These are phyloP conservation scores for Alternaria triticina DNA, from an alignment of 2,329 filamentous ascomycete genomes.

Conservation along the genomic window DNA sequence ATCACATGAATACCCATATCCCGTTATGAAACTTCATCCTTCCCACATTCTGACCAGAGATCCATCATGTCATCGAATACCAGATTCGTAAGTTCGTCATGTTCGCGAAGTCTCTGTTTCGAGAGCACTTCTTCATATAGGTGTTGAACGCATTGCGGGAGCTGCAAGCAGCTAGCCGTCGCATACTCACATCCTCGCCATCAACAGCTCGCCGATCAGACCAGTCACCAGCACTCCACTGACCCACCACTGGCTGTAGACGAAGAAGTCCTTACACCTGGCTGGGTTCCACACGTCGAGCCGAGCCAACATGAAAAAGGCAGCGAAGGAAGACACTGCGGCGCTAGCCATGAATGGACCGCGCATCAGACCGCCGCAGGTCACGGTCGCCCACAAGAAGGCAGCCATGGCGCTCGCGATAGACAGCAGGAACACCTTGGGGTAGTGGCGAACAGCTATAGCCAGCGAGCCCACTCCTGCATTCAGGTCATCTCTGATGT, in stretches of 20 bases:
- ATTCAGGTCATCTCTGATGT: slow-evolving; percentile 45
- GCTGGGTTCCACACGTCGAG: slow-evolving; percentile 1
- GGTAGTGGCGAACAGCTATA: slow-evolving; percentile 19
- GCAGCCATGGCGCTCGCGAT: slow-evolving; percentile 6
- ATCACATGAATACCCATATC: neutral
- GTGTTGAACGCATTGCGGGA: neutral
- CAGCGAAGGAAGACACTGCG: neutral
- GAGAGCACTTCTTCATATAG: neutral
- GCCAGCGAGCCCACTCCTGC: slow-evolving; percentile 35
- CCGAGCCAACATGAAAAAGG: neutral
- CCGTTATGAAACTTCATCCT: neutral
- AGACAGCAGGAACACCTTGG: slow-evolving; percentile 3
- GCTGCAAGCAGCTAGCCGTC: neutral
- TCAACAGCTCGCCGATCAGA: slow-evolving; percentile 1
- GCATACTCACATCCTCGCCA: neutral
- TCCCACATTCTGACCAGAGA: neutral
- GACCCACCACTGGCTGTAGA: slow-evolving; percentile 7
- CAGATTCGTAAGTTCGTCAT: neutral
- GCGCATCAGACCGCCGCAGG: neutral
- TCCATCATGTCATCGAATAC: neutral
- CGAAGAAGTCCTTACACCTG: slow-evolving; percentile 3
- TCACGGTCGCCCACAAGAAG: slow-evolving; percentile 5
- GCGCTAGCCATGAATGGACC: neutral
- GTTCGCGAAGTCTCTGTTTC: neutral
- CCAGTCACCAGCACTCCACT: slow-evolving; percentile 3